Evolutionary conservation across 352 stramenopile genomes (phyloP), one percentile per base, ranked within the genome.

Genomic region (Globisporangium okanoganense): DNA sequence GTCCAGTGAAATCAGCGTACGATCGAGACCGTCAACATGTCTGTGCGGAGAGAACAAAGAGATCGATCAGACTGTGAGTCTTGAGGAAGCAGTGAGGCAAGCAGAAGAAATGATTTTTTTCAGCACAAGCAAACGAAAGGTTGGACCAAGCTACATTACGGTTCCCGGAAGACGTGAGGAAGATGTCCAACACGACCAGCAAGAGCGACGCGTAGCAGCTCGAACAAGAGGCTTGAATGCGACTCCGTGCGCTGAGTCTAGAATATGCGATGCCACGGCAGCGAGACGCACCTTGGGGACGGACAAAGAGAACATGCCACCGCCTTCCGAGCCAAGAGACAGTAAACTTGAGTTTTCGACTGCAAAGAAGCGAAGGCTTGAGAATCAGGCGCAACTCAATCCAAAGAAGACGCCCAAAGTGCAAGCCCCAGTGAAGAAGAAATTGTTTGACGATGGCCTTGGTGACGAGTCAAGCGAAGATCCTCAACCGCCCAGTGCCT

Each of bases 281-380:
- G 27, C 25, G 6, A 38, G 2, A 50, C 25, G n/a, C 38, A n/a
- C 38, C 1, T 2, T 27, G 29, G 12, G 25, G 18, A 16, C 13
- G 29, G 59, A 56, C 59, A 65, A 65, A 18, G 51, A 65, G 38
- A 61, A 65, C 27, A 33, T 49, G 27, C 35, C 59, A 10, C 58
- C 58, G 3, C 14, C 13, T 40, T 44, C 38, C 38, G 38, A 13
- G 38, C 53, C 20, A 16, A 29, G 9, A 44, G 6, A 33, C 16
- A 14, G 22, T 4, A 13, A 18, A 7, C 5, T n/a, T 24, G 24
- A 20, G 14, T 31, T 8, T 10, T 63, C 47, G 38, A 52, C 57
- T 3, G 57, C 47, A 16, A 63, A 43, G 25, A 63, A 57, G 38
- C 57, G 57, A 22, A 20, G 18, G 22, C 16, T 63, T 3, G 47